Evolutionary conservation across 345 rosid genomes (phyloP).

Genomic region (Populus deltoides): DNA sequence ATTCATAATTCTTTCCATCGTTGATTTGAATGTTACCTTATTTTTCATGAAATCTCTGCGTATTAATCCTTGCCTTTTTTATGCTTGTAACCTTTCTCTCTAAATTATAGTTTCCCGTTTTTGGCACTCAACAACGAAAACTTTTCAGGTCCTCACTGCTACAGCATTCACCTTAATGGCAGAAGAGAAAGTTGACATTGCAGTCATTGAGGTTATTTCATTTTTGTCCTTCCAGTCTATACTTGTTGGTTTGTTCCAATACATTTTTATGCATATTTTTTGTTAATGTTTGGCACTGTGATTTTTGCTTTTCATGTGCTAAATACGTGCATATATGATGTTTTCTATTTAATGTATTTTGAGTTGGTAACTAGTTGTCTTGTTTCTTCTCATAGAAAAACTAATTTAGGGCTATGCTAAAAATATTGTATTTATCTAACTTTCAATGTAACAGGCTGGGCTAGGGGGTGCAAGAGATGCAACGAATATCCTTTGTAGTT

Average conservation of each 20-base stretch:
- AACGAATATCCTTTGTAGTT: constrained; percentile 60
- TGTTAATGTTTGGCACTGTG: background rate
- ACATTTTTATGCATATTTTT: background rate
- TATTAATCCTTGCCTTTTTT: background rate
- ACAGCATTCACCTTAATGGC: constrained; percentile 71
- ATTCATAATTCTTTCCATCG: background rate
- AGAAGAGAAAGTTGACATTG: constrained; percentile 68
- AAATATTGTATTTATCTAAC: background rate
- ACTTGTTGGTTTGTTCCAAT: background rate
- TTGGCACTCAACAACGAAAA: background rate
- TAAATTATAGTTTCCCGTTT: background rate
- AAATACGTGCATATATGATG: background rate
- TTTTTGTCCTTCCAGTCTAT: background rate
- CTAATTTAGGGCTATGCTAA: background rate
- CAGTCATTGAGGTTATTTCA: constrained; percentile 63
- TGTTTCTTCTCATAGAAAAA: background rate
- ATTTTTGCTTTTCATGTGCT: background rate
- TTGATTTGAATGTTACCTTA: background rate
- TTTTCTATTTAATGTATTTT: background rate
- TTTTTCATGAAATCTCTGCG: background rate
- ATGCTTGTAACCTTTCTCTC: background rate
- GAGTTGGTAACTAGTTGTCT: background rate
- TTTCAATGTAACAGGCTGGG: constrained; percentile 53
- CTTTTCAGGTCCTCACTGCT: constrained; percentile 74
- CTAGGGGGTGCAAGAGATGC: constrained; percentile 95